Conservation (phyloP, 441 rosid species). For the Gossypium davidsonii region DNA sequence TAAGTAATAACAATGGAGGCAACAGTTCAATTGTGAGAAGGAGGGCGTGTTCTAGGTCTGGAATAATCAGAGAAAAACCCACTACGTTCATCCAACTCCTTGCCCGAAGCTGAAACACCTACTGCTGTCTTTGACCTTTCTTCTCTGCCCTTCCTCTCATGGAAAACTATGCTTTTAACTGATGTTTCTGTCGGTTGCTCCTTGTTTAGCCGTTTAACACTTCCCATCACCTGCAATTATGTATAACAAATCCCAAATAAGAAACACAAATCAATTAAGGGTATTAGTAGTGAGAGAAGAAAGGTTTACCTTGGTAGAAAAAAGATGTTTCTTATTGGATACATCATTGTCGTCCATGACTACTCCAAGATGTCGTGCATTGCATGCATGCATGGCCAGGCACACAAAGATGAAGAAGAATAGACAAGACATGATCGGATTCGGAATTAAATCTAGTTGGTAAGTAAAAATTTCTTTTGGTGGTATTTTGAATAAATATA, state of each 20-base stretch:
- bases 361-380: constrained; percentile 32
- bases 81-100: constrained; percentile 12
- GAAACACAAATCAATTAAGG: not conserved
- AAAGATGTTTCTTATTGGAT: constrained; percentile 1
- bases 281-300: not conserved
- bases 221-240: constrained; percentile 21
- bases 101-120: constrained; percentile 18
- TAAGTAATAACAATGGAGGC: not conserved
- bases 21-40: constrained; percentile 37
- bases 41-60: constrained; percentile 39
- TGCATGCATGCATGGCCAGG: constrained; percentile 32
- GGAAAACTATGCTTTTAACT: not conserved
- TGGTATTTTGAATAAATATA: not conserved
- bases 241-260: not conserved
- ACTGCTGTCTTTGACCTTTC: constrained; percentile 8
- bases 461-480: not conserved
- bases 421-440: constrained; percentile 22
- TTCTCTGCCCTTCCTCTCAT: not conserved
- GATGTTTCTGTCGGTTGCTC: not conserved
- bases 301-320: constrained; percentile 13
- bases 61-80: constrained; percentile 49
- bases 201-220: not conserved
- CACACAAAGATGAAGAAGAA: constrained; percentile 22
- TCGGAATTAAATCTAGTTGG: not conserved
- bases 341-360: constrained; percentile 17